Conservation (phyloP, 2,329 filamentous ascomycete species). For the Nemania serpens region DNA sequence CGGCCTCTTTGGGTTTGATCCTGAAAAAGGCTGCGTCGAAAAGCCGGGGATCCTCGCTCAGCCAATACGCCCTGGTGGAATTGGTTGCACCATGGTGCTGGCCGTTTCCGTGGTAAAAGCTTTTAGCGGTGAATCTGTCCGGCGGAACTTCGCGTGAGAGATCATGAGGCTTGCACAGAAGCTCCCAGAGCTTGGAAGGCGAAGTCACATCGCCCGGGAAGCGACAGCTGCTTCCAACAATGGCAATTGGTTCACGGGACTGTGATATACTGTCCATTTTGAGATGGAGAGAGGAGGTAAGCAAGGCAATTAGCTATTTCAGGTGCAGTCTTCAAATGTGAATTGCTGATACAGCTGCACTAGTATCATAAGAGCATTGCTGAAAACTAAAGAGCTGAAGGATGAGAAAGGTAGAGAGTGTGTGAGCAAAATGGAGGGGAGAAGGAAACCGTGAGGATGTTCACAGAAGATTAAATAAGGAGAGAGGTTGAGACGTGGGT, state of each 20-base stretch:
- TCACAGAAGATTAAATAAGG: neutral
- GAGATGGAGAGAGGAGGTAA: neutral
- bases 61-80: constrained; percentile 39
- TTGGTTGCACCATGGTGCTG: constrained; percentile 42
- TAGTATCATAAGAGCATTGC: too few species aligned
- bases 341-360: neutral
- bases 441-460: neutral
- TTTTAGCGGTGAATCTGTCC: constrained; percentile 35
- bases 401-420: neutral
- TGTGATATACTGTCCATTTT: constrained; percentile 30
- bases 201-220: constrained; percentile 38
- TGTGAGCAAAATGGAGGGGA: neutral
- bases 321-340: neutral
- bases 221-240: constrained; percentile 40
- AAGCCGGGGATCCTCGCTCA: constrained; percentile 34
- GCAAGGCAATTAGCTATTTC: neutral
- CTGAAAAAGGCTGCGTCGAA: constrained; percentile 44
- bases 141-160: constrained; percentile 38
- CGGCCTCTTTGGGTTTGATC: constrained; percentile 44
- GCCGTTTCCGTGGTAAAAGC: constrained; percentile 40
- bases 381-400: neutral
- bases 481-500: neutral
- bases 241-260: constrained; percentile 36
- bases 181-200: constrained; percentile 37
- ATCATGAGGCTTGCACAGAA: constrained; percentile 35